Conservation (phyloP, 768 basidiomycete genomes). For the Clitopilus passeckerianus region DNA sequence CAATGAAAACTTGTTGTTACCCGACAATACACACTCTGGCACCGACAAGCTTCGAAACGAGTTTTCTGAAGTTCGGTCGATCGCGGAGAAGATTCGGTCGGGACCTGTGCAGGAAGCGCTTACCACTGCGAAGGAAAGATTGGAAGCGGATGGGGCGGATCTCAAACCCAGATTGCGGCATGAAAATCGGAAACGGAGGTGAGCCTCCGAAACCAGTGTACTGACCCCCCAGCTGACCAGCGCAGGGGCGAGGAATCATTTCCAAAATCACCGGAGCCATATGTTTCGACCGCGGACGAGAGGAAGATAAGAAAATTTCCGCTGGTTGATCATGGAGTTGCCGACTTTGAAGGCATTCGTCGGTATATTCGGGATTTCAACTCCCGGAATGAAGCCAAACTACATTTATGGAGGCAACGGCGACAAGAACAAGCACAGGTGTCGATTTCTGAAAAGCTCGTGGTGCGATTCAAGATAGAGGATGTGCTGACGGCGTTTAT, state of each 20-base stretch:
- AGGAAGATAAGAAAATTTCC: constrained; percentile 26
- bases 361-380: constrained; percentile 61
- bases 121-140: constrained; percentile 47
- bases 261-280: constrained; percentile 60
- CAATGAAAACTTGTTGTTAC: neutral
- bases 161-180: constrained; percentile 40
- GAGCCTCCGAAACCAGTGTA: constrained; percentile 16
- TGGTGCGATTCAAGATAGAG: constrained; percentile 52
- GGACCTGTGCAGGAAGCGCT: constrained; percentile 58
- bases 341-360: constrained; percentile 23
- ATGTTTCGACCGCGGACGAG: constrained; percentile 23
- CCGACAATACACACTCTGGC: neutral
- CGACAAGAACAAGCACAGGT: constrained; percentile 16
- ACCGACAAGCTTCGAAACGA: constrained; percentile 3
- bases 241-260: constrained; percentile 24
- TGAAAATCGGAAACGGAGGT: constrained; percentile 57
- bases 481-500: constrained; percentile 69
- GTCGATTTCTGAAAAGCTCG: constrained; percentile 15
- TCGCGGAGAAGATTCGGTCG: constrained; percentile 26
- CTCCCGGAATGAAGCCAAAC: constrained; percentile 30
- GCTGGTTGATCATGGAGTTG: constrained; percentile 24
- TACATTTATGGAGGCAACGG: constrained; percentile 46
- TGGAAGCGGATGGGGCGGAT: constrained; percentile 44
- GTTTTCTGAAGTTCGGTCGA: constrained; percentile 6
- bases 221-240: constrained; percentile 2